phyloP scores from a whole-genome alignment of 352 stramenopile genomes.

The Globisporangium polare region DNA sequence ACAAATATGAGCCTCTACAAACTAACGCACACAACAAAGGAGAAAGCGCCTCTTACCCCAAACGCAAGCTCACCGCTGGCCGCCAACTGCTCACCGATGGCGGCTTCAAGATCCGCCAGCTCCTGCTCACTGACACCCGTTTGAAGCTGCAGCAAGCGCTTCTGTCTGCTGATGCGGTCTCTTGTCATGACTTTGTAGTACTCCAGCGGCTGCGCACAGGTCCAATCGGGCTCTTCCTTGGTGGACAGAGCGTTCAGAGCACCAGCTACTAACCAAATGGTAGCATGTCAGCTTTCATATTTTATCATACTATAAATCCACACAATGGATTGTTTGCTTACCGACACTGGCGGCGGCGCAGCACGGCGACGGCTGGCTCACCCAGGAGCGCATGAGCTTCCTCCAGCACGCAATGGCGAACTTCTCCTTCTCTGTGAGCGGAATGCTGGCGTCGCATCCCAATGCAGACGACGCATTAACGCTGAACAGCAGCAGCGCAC shows the following conservation, averaged over 20 bases:
- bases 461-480: not conserved
- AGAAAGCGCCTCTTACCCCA: not conserved
- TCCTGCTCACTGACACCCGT: not conserved
- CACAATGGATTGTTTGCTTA: conserved; percentile 7
- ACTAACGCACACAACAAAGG: not conserved
- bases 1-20: not conserved
- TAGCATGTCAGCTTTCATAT: not conserved
- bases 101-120: not conserved
- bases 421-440: conserved; percentile 5
- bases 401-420: conserved; percentile 5
- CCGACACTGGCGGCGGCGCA: conserved; percentile 56
- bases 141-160: conserved; percentile 7
- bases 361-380: conserved; percentile 57
- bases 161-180: conserved; percentile 15
- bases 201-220: conserved; percentile 18
- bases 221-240: conserved; percentile 10
- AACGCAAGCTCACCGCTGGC: not conserved
- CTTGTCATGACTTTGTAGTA: conserved; percentile 28
- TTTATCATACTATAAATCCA: not conserved
- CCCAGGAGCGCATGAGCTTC: conserved; percentile 40
- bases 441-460: not conserved
- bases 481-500: conserved; percentile 1
- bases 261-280: conserved; percentile 24
- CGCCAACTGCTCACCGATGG: conserved; percentile 1
- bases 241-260: conserved; percentile 41